Conservation (phyloP, 1,139 yeast species). For the Pichia sp. region DNA sequence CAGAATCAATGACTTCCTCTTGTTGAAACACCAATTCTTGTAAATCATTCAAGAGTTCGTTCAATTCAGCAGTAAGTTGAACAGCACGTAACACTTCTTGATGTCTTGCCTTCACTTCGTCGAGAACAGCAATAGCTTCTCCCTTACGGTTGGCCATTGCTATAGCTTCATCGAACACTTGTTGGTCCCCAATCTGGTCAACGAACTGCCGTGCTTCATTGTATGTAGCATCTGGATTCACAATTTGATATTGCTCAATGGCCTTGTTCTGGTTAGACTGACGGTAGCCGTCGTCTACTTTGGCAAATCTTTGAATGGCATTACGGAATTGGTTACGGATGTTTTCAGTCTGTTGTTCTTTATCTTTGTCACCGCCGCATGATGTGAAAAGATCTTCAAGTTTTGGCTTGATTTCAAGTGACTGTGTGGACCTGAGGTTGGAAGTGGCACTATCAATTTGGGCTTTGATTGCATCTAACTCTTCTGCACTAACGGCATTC, state of each 20-base stretch:
- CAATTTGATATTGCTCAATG: conserved; percentile 87
- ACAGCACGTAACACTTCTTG: conserved; percentile 92
- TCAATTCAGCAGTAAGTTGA: conserved; percentile 91
- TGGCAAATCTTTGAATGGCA: conserved; percentile 80
- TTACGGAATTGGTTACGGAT: conserved; percentile 81
- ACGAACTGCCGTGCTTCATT: conserved; percentile 72
- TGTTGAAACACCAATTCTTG: conserved; percentile 95
- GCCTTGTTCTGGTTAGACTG: conserved; percentile 85
- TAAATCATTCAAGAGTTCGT: conserved; percentile 93
- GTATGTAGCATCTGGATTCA: conserved; percentile 88
- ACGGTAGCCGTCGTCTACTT: conserved; percentile 81
- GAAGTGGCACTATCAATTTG: conserved; percentile 74
- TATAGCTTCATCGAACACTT: conserved; percentile 90
- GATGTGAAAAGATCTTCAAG: conserved; percentile 74
- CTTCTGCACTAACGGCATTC: conserved; percentile 82
- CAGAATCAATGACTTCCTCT: conserved; percentile 80
- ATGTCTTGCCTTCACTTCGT: conserved; percentile 96
- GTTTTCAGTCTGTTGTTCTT: conserved; percentile 86
- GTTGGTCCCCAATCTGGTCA: conserved; percentile 72
- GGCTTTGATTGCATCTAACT: conserved; percentile 63
- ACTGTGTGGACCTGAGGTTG: conserved; percentile 77
- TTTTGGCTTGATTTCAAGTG: conserved; percentile 59
- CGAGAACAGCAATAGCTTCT: conserved; percentile 91
- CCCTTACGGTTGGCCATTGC: conserved; percentile 85
- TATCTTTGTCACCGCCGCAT: conserved; percentile 70